Conservation (phyloP, 176 grass and related monocot species). For the Eleusine indica region DNA sequence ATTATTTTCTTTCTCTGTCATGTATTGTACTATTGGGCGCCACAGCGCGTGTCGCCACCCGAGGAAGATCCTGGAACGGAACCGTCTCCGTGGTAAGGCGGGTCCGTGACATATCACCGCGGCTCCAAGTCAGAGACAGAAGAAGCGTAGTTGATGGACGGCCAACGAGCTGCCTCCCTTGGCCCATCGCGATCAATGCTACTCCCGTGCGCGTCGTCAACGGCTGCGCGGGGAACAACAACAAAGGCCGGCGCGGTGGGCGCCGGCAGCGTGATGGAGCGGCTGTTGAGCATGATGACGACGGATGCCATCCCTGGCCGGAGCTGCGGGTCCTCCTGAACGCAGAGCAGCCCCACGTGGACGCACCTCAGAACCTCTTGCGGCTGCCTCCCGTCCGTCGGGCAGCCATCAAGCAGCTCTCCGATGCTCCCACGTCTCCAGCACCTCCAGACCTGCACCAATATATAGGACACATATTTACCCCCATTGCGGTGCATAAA, state of each 20-base stretch:
- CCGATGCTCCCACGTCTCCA: constrained; percentile 35
- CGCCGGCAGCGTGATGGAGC: constrained; percentile 38
- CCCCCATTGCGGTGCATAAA: too few species aligned
- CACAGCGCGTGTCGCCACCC: too few species aligned
- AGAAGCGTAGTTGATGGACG: constrained; percentile 17
- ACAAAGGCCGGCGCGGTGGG: constrained; percentile 43
- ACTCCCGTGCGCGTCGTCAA: neutral
- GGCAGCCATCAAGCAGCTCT: constrained; percentile 27
- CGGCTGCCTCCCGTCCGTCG: neutral
- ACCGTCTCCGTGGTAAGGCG: too few species aligned
- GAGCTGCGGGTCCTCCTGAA: constrained; percentile 41
- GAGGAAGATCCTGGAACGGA: too few species aligned
- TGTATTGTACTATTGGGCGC: too few species aligned
- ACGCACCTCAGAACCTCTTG: constrained; percentile 49
- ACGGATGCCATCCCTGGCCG: constrained; percentile 51
- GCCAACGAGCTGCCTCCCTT: neutral
- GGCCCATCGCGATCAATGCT: neutral
- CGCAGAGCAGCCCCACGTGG: constrained; percentile 54
- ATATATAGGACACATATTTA: too few species aligned
- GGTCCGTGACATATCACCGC: constrained; percentile 15
- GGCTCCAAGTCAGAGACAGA: constrained; percentile 42
- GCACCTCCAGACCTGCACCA: constrained; percentile 38
- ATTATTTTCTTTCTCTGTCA: too few species aligned
- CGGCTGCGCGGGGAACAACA: neutral
- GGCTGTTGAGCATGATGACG: constrained; percentile 56